These are phyloP conservation scores for Neopestalotiopsis clavispora DNA, from an alignment of 2,329 filamentous ascomycete species.

Conservation along the genomic window DNA sequence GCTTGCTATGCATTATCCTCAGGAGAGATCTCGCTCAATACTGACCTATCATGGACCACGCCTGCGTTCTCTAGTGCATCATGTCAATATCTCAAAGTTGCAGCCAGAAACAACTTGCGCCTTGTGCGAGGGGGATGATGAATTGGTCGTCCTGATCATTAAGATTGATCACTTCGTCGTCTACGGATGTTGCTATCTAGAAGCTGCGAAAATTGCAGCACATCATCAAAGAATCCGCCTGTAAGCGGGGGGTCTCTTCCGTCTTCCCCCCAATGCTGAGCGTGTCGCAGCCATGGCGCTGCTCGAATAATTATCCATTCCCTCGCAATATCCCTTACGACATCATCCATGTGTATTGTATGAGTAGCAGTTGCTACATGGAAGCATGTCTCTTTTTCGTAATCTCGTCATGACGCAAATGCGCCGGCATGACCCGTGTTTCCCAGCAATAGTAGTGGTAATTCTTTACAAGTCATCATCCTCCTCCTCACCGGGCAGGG, in stretches of 20 bases:
- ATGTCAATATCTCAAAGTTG: neutral
- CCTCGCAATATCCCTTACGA: conserved; percentile 31
- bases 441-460: conserved; percentile 23
- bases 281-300: conserved; percentile 28
- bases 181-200: conserved; percentile 41
- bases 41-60: too few species aligned
- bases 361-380: conserved; percentile 19
- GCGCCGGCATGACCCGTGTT: conserved; percentile 20
- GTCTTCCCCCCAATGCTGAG: conserved; percentile 28
- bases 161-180: conserved; percentile 29
- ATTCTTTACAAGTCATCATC: conserved; percentile 65
- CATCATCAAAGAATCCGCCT: conserved; percentile 34
- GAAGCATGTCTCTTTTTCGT: conserved; percentile 15
- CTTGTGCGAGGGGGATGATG: neutral
- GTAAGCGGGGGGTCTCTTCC: conserved; percentile 17
- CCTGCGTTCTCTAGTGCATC: too few species aligned
- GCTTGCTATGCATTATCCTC: too few species aligned
- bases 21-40: too few species aligned
- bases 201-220: conserved; percentile 34
- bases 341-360: conserved; percentile 27
- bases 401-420: conserved; percentile 12
- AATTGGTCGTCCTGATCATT: conserved; percentile 14
- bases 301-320: conserved; percentile 29
- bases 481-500: conserved; percentile 94
- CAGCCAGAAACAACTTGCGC: neutral